Conservation (phyloP, 805 yeast genomes). For the Candida yuanshanica region DNA sequence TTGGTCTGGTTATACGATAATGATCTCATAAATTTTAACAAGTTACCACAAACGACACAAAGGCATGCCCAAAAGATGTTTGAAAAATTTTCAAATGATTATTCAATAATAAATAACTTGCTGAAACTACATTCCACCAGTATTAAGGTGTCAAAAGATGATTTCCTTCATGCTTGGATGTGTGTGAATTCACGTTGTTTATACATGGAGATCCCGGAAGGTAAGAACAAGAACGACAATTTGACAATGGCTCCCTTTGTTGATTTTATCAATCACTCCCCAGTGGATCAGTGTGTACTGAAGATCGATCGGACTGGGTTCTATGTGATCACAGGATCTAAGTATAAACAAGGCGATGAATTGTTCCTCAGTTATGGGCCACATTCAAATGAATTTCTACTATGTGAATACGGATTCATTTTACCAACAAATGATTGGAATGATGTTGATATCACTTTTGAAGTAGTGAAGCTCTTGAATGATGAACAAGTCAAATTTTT, state of each 20-base stretch:
- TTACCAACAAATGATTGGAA: slow-evolving; percentile 59
- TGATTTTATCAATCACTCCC: slow-evolving; percentile 77
- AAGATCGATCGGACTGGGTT: slow-evolving; percentile 44
- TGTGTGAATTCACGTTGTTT: slow-evolving; percentile 90
- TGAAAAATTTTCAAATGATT: slow-evolving; percentile 28
- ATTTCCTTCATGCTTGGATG: slow-evolving; percentile 70
- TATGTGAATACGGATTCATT: slow-evolving; percentile 85
- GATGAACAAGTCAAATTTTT: slow-evolving; percentile 41
- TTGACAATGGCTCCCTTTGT: slow-evolving; percentile 90
- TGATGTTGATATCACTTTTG: slow-evolving; percentile 53
- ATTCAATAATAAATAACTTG: too few relatives aligned
- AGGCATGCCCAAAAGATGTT: slow-evolving; percentile 37
- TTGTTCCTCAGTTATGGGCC: slow-evolving; percentile 78
- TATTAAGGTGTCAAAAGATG: slow-evolving; percentile 1
- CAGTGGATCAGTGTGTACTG: slow-evolving; percentile 45
- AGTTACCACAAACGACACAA: slow-evolving; percentile 41
- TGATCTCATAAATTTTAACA: slow-evolving; percentile 25
- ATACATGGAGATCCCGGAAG: slow-evolving; percentile 61
- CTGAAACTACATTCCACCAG: background rate
- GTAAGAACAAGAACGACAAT: slow-evolving; percentile 49
- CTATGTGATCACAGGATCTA: slow-evolving; percentile 37
- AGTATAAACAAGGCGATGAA: slow-evolving; percentile 43
- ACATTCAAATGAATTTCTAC: slow-evolving; percentile 75
- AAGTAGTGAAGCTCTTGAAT: slow-evolving; percentile 32
- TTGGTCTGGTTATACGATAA: slow-evolving; percentile 49